Conservation (phyloP, 2,329 filamentous ascomycete genomes). For the Venturia nashicola region DNA sequence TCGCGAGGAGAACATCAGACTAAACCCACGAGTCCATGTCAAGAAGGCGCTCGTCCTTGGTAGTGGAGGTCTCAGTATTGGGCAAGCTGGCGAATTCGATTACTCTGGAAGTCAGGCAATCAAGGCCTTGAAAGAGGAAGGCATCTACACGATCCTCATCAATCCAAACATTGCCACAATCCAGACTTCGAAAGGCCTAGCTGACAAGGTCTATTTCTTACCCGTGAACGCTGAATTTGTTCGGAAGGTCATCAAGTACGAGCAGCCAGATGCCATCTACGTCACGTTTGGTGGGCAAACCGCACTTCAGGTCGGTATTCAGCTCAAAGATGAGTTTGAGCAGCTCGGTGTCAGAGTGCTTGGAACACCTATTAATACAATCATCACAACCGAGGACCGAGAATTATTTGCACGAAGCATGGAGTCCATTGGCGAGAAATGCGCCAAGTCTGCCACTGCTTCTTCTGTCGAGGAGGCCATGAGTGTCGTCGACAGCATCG, state of each 20-base stretch:
- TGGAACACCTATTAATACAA: conserved; percentile 92
- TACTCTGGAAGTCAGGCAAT: conserved; percentile 98
- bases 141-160: conserved; percentile 95
- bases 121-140: conserved; percentile 95
- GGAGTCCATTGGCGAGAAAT: conserved; percentile 97
- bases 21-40: conserved; percentile 67
- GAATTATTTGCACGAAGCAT: conserved; percentile 96
- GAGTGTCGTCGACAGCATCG: conserved; percentile 77
- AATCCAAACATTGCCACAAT: conserved; percentile 99
- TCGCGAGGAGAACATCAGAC: conserved; percentile 61
- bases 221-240: conserved; percentile 96
- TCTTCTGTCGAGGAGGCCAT: conserved; percentile 81
- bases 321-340: conserved; percentile 96
- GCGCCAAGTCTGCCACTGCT: conserved; percentile 91
- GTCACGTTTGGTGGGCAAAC: conserved; percentile 97
- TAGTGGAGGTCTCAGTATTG: conserved; percentile 90
- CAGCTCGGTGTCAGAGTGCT: conserved; percentile 83
- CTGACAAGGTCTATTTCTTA: conserved; percentile 97
- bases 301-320: conserved; percentile 89
- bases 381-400: conserved; percentile 96
- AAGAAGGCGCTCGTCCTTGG: conserved; percentile 94
- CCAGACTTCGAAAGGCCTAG: conserved; percentile 93
- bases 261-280: conserved; percentile 92
- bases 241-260: conserved; percentile 90
- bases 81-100: conserved; percentile 96